Base-by-base conservation (phyloP, 129 eudicot species). In the Ambrosia artemisiifolia region DNA sequence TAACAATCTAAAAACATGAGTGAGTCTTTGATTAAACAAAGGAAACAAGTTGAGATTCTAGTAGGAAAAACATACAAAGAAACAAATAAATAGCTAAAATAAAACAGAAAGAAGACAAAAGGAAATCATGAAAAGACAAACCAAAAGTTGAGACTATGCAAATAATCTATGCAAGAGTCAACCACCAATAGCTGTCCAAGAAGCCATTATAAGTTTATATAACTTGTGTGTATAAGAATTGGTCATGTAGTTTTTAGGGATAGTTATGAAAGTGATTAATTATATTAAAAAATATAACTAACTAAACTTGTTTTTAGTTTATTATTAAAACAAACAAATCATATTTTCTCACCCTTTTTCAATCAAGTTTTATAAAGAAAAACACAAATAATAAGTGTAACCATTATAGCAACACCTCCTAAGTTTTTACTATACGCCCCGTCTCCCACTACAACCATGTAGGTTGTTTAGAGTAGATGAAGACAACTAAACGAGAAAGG, bases 91-190 rank as follows among this genome's bases (percentile, higher is more conserved):
- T 10, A 40, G 9, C 43, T 36, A 40, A 50, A 54, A 55, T 43
- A 8, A 38, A 75, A 67, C 60, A 56, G 40, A 68, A 44, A 76
- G 60, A 76, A 69, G 70, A 76, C 80, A 76, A 68, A 44, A 17
- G 62, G 46, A 59, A 76, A 13, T 59, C 68, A 28, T 56, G 61
- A 50, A 67, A 76, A 68, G 6, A 68, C 46, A 60, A 47, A 68
- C 28, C 49, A 76, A 46, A 59, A 76, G 69, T 43, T 55, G 44
- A 40, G 73, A 53, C 79, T 16, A 71, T 54, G 20, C 47, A 20
- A 75, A 67, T 65, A 42, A 66, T 66, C 65, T 65, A 66, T 55
- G 66, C 65, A 35, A 28, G 66, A 49, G 80, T 67, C 80, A 75
- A 67, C 68, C 20, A 72, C 73, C 30, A 12, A 57, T 55, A 5